A percentile compares a stretch with the other conserved stretches of the same genome.
Conservation (phyloP, 331 rosid species). For the Prunus yedoensis region DNA sequence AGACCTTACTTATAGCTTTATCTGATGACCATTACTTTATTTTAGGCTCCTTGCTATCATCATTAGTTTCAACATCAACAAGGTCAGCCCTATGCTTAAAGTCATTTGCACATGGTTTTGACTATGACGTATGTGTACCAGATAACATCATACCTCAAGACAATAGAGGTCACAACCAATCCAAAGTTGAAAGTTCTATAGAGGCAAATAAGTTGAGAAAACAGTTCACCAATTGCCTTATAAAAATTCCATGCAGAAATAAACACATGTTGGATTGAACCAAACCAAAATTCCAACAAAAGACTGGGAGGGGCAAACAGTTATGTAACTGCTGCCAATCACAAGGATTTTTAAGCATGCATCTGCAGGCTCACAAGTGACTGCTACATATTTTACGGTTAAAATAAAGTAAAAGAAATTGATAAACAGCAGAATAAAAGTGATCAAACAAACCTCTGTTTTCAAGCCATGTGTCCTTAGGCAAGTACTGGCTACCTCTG, state of each 20-base stretch:
- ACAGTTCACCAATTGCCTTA: too few species aligned
- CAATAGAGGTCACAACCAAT: background rate
- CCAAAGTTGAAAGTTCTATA: background rate
- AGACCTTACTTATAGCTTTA: background rate
- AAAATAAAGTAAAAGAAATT: background rate
- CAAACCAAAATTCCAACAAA: background rate
- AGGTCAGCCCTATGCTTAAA: background rate
- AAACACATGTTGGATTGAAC: background rate
- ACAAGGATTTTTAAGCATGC: background rate
- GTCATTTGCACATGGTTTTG: background rate
- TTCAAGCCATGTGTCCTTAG: conserved; percentile 39
- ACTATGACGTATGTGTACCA: background rate
- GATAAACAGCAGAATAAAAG: conserved; percentile 21
- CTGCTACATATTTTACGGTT: background rate
- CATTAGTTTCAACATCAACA: background rate
- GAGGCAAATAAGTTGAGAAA: background rate
- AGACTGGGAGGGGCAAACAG: background rate
- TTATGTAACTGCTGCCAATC: background rate
- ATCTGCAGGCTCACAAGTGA: conserved; percentile 9
- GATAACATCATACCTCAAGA: conserved; percentile 2
- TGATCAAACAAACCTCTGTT: conserved; percentile 54
- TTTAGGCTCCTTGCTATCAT: background rate
- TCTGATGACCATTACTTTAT: background rate
- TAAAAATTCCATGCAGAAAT: background rate
- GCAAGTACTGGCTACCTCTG: conserved; percentile 49